phyloP scores from a whole-genome alignment of 768 basidiomycete species.

The Termitomyces sp. region DNA sequence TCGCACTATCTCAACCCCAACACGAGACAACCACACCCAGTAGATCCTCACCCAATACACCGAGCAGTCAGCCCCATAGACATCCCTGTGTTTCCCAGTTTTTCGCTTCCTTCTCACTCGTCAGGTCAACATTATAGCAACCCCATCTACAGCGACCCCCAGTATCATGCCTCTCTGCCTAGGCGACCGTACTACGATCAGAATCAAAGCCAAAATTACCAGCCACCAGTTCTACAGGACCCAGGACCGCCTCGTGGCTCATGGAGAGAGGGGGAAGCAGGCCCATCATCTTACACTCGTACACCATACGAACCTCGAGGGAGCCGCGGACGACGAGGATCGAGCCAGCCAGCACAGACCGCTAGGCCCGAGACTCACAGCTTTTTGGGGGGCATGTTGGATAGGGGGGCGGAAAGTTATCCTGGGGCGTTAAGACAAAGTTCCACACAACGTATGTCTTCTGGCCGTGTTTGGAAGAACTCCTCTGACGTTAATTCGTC shows the following conservation, averaged over 20 bases:
- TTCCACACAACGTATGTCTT: slow-evolving; percentile 12
- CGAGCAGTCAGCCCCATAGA: slow-evolving; percentile 11
- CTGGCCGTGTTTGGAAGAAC: slow-evolving; percentile 1
- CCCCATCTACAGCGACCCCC: slow-evolving; percentile 29
- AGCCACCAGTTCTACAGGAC: slow-evolving; percentile 14
- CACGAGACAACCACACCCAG: slow-evolving; percentile 5
- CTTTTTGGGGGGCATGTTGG: slow-evolving; percentile 6
- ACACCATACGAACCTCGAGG: slow-evolving; percentile 14
- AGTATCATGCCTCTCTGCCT: slow-evolving; percentile 23
- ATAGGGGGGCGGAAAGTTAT: slow-evolving; percentile 12
- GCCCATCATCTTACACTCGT: slow-evolving; percentile 36
- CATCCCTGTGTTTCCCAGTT: slow-evolving; percentile 12
- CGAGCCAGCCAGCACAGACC: slow-evolving; percentile 19
- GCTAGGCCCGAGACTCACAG: slow-evolving; percentile 16
- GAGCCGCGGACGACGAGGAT: slow-evolving; percentile 17
- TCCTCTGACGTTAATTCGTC: neutral
- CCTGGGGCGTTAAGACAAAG: slow-evolving; percentile 1
- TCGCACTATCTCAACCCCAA: slow-evolving; percentile 6
- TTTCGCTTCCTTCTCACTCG: slow-evolving; percentile 11
- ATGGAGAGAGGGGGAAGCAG: slow-evolving; percentile 40
- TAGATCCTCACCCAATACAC: neutral
- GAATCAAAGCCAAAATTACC: slow-evolving; percentile 12
- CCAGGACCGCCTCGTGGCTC: slow-evolving; percentile 13
- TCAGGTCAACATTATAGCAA: slow-evolving; percentile 21
- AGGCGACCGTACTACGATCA: slow-evolving; percentile 21